Evolutionary conservation across 305 asterid species (phyloP), one percentile per base, ranked within the genome.

Genomic region (Fraxinus latifolia): DNA sequence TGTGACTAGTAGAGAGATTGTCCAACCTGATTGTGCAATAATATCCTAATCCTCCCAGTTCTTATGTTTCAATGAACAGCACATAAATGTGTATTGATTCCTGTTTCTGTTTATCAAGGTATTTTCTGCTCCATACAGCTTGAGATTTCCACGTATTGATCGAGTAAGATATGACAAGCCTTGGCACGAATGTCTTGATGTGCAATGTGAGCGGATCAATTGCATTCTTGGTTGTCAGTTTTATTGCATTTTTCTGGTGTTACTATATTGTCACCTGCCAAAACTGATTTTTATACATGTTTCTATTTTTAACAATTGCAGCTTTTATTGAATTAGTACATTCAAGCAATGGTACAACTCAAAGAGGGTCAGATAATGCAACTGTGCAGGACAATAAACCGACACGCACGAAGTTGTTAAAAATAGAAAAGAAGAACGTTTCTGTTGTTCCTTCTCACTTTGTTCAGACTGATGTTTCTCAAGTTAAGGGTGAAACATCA

Each of bases 71-170:
- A 25, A 34, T 80, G 27, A 47, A 79, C 68, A 77, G 37, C 72
- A 75, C 14, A 79, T 65, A 36, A 70, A 75, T 71, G 36, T 77
- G 77, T 79, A 50, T 47, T 58, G 80, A 79, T 53, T 80, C 25
- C 32, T 7, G 74, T 79, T 65, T 88, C 62, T 80, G 33, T 79
- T 82, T 82, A 74, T 85, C 80, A 89, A 95, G 99, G 98, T 92
- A 76, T 95, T 94, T 91, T 91, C 98, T 85, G 97, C 99, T 83
- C 99, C 99, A 72, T 92, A 94, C 90, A 89, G 94, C 94, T 89
- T 95, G 89, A 92, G 98, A 86, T 95, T 95, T 91, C 99, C 98
- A 55, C 95, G 99, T 82, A 95, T 95, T 86, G 98, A 95, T 87
- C 91, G 92, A 47, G 96, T 90, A 82, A 91, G 98, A 89, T 92